These are phyloP conservation scores for Teratosphaeria gauchensis DNA, from an alignment of 2,329 filamentous ascomycete genomes.

Conservation along the genomic window DNA sequence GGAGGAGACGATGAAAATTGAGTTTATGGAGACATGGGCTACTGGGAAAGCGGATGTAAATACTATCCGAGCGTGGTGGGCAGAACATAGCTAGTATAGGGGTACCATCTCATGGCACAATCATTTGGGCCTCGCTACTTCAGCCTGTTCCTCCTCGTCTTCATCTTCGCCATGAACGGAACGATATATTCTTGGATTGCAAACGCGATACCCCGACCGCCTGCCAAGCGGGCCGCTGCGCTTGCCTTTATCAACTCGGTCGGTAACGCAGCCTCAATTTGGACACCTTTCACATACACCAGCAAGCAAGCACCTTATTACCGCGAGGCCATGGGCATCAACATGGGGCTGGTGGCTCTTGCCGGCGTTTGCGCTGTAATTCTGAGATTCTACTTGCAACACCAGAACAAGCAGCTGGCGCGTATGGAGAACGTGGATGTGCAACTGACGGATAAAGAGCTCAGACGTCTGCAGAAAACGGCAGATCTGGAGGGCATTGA, in stretches of 20 bases:
- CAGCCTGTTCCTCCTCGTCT: constrained; percentile 45
- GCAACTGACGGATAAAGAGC: constrained; percentile 41
- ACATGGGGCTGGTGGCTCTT: constrained; percentile 20
- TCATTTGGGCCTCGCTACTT: constrained; percentile 47
- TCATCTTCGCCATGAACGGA: constrained; percentile 47
- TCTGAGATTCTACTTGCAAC: constrained; percentile 21
- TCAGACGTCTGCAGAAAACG: constrained; percentile 39
- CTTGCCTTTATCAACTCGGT: constrained; percentile 69
- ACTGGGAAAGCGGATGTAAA: too few relatives aligned
- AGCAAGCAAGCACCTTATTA: constrained; percentile 18
- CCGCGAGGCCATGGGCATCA: constrained; percentile 25
- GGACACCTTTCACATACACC: constrained; percentile 33
- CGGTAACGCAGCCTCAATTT: constrained; percentile 60
- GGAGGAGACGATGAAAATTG: too few relatives aligned
- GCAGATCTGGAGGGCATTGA: constrained; percentile 44
- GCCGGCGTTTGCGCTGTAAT: constrained; percentile 20
- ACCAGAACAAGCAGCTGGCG: constrained; percentile 42
- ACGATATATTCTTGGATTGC: constrained; percentile 65
- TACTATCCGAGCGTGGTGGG: too few relatives aligned
- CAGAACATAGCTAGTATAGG: too few relatives aligned
- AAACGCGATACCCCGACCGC: constrained; percentile 64
- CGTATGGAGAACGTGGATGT: constrained; percentile 45
- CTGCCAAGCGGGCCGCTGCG: constrained; percentile 63
- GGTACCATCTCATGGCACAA: too few relatives aligned
- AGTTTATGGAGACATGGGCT: too few relatives aligned